Evolutionary conservation across 305 asterid genomes (phyloP), one percentile per base, ranked within the genome.

Genomic region (Fraxinus baroniana): DNA sequence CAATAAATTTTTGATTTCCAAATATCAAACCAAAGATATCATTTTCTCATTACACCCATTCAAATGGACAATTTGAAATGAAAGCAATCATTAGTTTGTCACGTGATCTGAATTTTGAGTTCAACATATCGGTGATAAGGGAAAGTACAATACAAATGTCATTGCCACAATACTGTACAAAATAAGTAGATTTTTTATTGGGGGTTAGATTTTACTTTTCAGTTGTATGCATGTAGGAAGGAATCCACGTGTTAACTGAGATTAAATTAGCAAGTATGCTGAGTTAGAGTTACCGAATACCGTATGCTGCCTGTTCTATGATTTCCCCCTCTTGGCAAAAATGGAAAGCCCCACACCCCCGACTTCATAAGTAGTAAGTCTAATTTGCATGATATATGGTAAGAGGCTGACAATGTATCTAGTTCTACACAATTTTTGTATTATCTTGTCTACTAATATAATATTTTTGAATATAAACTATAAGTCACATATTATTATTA

Each of bases 291-390:
- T 39, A 1, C 41, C n/a, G 37, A 41, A 26, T 35, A 44, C 72
- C 75, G 15, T 72, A 13, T 78, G 78, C 82, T 80, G 76, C 49
- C 82, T 44, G 46, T 62, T 82, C 32, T 83, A 77, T 76, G 77
- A 46, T 33, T 80, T 39, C 32, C 72, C 24, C 37, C 57, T 44
- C 77, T 44, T 41, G 79, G 68, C 10, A 80, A 78, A 81, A 49
- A 41, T 28, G 57, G 79, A 57, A 41, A 33, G 86, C 3, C 37
- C 0, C 39, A n/a, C 36, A 9, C 20, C 72, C 9, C 52, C 60
- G 28, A 71, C 76, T 71, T 26, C 66, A 26, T 46, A 20, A 74
- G 20, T 22, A 24, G 46, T 39, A 73, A 75, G 46, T 17, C 24
- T 18, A 79, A 55, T 66, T 30, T 79, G 79, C 73, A 68, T 28